Base-by-base conservation (phyloP, 2,329 filamentous ascomycete genomes). In the Ascochyta fabae region DNA sequence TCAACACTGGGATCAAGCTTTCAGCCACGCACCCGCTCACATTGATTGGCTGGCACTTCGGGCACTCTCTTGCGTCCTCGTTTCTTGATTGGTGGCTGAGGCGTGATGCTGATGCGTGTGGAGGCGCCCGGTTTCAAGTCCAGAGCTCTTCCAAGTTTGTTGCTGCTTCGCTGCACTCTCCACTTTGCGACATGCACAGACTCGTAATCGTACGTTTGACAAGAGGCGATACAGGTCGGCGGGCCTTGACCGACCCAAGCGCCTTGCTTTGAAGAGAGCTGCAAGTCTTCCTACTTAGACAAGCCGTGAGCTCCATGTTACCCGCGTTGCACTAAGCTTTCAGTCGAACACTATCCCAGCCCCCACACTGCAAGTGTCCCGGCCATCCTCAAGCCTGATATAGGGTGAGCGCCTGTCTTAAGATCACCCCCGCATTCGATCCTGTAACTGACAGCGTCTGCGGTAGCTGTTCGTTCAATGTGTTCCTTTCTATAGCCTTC, bases 91-190 rank as follows among this genome's bases (percentile, higher is more conserved):
- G 66, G 72, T 53, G 44, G 48, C 38, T 54, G 56, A 48, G 48
- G 48, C 48, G 55, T 54, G 58, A 53, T 59, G 57, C 58, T 63
- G 57, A 65, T 61, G 61, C 50, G 22, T n/a, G 42, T 34, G 42
- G 29, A 50, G 43, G 40, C 56, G 53, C 58, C 64, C 57, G 62
- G 71, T 73, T 74, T 73, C 70, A 72, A 56, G 49, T 56, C 65
- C 58, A 54, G 52, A 57, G 53, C 60, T 64, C 61, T 72, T 75
- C 71, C 71, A 71, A 62, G 71, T 74, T 73, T 73, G 68, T 68
- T 73, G 65, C 69, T 68, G 67, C 62, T 36, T 62, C 22, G 60
- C 56, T 59, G 61, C 60, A 46, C 50, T 56, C 49, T 66, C 59
- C 55, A 53, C 49, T 56, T 56, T 62, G 59, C 60, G 31, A 63